These are phyloP conservation scores for Nannochloropsis salina DNA, from an alignment of 108 stramenopile genomes.

Conservation along the genomic window DNA sequence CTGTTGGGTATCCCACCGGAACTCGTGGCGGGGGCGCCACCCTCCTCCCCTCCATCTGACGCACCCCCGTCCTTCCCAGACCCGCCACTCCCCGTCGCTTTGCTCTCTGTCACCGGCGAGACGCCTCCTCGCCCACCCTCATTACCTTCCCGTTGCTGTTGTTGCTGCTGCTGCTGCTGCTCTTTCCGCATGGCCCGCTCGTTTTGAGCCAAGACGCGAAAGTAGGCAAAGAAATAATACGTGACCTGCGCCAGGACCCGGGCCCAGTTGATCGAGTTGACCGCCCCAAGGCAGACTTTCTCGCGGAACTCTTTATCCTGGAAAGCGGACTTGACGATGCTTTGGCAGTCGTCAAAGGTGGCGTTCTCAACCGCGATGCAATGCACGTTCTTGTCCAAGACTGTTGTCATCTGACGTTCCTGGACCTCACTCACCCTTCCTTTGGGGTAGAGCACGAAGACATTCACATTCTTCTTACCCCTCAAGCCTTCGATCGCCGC, in stretches of 20 bases:
- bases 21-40: background rate
- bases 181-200: conserved; percentile 48
- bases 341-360: conserved; percentile 94
- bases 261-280: conserved; percentile 95
- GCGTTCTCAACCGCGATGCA: conserved; percentile 80
- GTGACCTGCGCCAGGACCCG: conserved; percentile 94
- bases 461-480: conserved; percentile 91
- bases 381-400: conserved; percentile 84
- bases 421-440: conserved; percentile 88
- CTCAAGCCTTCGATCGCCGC: conserved; percentile 91
- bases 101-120: background rate
- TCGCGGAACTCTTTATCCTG: conserved; percentile 77
- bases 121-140: background rate
- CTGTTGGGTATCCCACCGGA: background rate
- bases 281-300: conserved; percentile 70
- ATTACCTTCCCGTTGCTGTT: conserved; percentile 20
- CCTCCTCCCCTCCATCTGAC: background rate
- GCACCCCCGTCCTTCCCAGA: background rate
- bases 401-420: conserved; percentile 97
- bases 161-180: conserved; percentile 40
- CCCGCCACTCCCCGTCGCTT: background rate
- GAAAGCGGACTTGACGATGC: conserved; percentile 93
- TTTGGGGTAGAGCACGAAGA: conserved; percentile 91
- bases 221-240: conserved; percentile 86
- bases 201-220: conserved; percentile 69